A percentile compares a stretch with the other conserved stretches of the same genome.
Evolutionary conservation across 495 filamentous ascomycete genomes (phyloP).

Genomic region (Sphaerosporella brunnea): DNA sequence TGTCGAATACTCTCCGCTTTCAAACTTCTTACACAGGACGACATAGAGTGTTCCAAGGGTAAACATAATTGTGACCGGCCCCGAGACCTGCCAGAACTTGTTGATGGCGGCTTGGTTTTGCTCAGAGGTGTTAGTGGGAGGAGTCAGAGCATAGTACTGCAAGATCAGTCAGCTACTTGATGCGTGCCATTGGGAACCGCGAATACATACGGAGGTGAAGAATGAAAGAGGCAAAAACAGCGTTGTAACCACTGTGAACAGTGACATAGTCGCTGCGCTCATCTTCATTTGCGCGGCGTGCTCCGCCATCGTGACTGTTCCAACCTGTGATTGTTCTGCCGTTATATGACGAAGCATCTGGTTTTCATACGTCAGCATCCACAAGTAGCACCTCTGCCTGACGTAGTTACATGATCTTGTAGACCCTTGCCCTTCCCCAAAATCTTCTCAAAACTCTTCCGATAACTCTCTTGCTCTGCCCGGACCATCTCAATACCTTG

Average conservation of each 20-base stretch:
- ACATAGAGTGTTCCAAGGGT: neutral
- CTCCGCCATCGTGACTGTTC: neutral
- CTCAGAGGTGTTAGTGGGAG: no score
- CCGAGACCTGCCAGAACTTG: neutral
- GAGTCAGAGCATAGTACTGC: no score
- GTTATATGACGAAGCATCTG: neutral
- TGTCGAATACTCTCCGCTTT: neutral
- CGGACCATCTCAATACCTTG: neutral
- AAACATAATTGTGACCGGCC: neutral
- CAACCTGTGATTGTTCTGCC: neutral
- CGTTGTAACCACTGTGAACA: conserved; percentile 7
- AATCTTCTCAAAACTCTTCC: neutral
- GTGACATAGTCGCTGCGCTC: neutral
- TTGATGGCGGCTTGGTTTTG: no score
- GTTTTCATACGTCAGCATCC: neutral
- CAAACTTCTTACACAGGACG: neutral
- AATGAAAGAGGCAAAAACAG: conserved; percentile 10
- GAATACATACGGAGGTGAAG: conserved; percentile 6
- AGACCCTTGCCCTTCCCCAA: neutral
- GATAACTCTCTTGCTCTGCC: neutral
- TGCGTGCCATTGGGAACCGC: no score
- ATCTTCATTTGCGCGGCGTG: neutral
- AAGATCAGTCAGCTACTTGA: no score
- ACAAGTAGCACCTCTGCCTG: neutral
- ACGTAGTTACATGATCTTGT: neutral